phyloP scores from a whole-genome alignment of 2,329 filamentous ascomycete genomes.

The Periconia sp. region DNA sequence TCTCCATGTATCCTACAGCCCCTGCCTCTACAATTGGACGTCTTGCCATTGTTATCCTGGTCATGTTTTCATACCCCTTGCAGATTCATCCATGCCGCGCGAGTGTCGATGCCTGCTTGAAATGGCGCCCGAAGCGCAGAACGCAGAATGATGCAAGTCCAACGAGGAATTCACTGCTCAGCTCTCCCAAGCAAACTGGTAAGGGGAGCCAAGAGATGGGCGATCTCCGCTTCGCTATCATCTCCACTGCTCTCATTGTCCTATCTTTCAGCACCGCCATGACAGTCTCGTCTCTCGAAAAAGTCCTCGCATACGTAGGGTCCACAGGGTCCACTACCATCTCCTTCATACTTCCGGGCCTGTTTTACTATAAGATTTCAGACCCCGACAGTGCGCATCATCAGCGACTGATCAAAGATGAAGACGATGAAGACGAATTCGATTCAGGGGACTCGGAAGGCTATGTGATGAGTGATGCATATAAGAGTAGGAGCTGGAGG shows the following conservation, averaged over 20 bases:
- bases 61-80: constrained; percentile 94
- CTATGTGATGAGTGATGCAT: constrained; percentile 48
- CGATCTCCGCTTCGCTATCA: constrained; percentile 84
- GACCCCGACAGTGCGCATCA: constrained; percentile 86
- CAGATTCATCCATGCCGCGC: constrained; percentile 96
- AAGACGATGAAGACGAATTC: constrained; percentile 79
- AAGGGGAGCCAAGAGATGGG: constrained; percentile 66
- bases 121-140: constrained; percentile 73
- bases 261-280: constrained; percentile 87
- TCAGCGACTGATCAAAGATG: constrained; percentile 85
- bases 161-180: constrained; percentile 53
- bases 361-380: constrained; percentile 99
- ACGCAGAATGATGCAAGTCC: constrained; percentile 48
- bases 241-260: constrained; percentile 86
- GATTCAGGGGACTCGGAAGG: constrained; percentile 61
- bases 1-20: constrained; percentile 72
- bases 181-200: constrained; percentile 30
- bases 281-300: constrained; percentile 86
- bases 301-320: constrained; percentile 92
- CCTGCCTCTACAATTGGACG: constrained; percentile 90
- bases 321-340: constrained; percentile 94
- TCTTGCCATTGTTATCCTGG: constrained; percentile 91
- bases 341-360: constrained; percentile 91
- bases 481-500: constrained; percentile 68
- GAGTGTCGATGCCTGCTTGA: constrained; percentile 91